Evolutionary conservation across 2,329 filamentous ascomycete genomes (phyloP), one percentile per base, ranked within the genome.

Genomic region (Diaporthe sp.): DNA sequence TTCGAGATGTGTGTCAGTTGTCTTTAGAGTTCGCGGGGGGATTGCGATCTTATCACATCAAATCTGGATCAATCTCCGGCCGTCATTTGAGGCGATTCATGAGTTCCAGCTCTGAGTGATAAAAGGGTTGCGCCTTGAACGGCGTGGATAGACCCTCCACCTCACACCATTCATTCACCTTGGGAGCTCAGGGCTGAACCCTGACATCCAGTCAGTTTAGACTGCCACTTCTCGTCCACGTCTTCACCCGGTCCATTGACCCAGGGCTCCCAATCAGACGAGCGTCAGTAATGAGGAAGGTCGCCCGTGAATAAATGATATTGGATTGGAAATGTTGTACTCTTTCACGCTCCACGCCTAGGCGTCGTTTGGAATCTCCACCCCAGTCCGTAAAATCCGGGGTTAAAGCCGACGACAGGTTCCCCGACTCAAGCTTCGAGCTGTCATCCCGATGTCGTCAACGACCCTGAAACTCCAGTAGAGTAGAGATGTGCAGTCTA

Each of bases 391-490:
- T 71, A 76, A 74, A 71, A 44, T 57, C 75, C 71, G 71, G 39
- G 39, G 31, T 49, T 42, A 71, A 76, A 74, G 47, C 75, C 71
- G 71, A 34, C 22, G 67, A 22, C 57, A 61, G 49, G 68, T 47
- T 39, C 65, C 25, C 55, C 44, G 53, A 34, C 22, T 53, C 49
- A 60, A 37, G 49, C 28, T 51, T n/a, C 42, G 10, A 63, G 55
- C 37, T 65, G 63, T 70, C 61, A 60, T 65, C 44, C 60, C 71
- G 61, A 76, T 76, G 74, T 76, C 74, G 74, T 76, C 74, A 76
- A 65, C 39, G 74, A 73, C 37, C 49, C 49, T 53, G 57, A 63
- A 49, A 51, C 57, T 47, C 39, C 44, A 28, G 17, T 15, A 61
- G n/a, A 58, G 34, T 13, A 61, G 20, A 39, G 15, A 39, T 61